Conservation (phyloP, 345 rosid species). For the Toxicodendron radicans region DNA sequence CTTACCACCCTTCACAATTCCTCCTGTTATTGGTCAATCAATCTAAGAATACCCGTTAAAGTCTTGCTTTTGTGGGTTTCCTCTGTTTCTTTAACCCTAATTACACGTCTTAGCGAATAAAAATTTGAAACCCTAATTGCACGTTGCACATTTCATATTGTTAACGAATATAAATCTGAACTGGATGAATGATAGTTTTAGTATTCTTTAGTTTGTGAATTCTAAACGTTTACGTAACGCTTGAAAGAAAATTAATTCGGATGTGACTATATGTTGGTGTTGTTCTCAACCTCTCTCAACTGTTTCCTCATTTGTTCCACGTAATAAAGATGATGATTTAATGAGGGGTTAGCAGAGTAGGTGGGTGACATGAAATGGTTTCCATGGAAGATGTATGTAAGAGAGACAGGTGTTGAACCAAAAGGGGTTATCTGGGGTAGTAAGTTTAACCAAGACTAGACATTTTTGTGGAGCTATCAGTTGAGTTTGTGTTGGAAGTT, state of each 20-base stretch:
- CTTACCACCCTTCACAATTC: background rate
- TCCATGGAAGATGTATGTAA: constrained; percentile 4
- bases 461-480: background rate
- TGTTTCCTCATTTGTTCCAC: background rate
- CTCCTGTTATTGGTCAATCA: background rate
- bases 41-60: background rate
- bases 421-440: background rate
- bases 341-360: constrained; percentile 9
- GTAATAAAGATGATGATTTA: constrained; percentile 3
- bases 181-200: too few species aligned
- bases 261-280: too few species aligned
- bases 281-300: background rate
- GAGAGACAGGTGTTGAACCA: constrained; percentile 5
- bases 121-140: background rate
- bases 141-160: too few species aligned
- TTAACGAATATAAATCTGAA: too few species aligned
- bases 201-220: too few species aligned
- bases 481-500: background rate
- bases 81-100: background rate
- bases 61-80: constrained; percentile 10
- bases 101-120: too few species aligned
- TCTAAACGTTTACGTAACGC: too few species aligned
- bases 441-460: background rate
- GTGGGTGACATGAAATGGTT: background rate
- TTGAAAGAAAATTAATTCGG: too few species aligned